phyloP scores from a whole-genome alignment of 2,329 filamentous ascomycete genomes.

The Trichoderma sp. region DNA sequence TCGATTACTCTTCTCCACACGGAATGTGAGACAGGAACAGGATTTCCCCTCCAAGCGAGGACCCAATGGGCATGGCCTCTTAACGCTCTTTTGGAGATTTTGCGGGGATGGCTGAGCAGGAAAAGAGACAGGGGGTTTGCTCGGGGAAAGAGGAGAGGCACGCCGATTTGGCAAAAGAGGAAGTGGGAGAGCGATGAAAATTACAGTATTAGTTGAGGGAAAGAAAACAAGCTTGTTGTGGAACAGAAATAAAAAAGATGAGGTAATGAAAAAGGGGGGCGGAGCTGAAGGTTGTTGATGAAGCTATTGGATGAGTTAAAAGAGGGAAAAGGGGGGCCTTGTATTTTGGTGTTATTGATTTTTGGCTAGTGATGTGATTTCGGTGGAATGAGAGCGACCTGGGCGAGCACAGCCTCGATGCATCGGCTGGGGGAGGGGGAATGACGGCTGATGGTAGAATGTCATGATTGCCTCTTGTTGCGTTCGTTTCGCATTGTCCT shows the following conservation, averaged over 20 bases:
- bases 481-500: not conserved
- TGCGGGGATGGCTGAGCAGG: slow-evolving; percentile 10
- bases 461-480: not conserved
- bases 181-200: not conserved
- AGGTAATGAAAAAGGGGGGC: not conserved
- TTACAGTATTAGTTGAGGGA: not conserved
- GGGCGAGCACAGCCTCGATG: slow-evolving; percentile 6
- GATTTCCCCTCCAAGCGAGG: not conserved
- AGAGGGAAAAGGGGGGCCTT: not conserved
- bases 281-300: not conserved
- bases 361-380: not conserved
- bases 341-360: not conserved
- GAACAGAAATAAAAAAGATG: not conserved
- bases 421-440: not conserved
- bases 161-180: not conserved
- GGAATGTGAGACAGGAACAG: not conserved
- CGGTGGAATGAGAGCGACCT: not conserved
- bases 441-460: not conserved
- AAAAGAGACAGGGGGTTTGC: not conserved
- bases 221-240: not conserved
- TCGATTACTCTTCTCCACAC: slow-evolving; percentile 4
- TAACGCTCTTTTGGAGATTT: slow-evolving; percentile 2
- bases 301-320: not conserved
- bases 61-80: not conserved
- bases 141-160: not conserved